Base-by-base conservation (phyloP, 1,139 yeast species). In the Scheffersomyces illinoinensis region DNA sequence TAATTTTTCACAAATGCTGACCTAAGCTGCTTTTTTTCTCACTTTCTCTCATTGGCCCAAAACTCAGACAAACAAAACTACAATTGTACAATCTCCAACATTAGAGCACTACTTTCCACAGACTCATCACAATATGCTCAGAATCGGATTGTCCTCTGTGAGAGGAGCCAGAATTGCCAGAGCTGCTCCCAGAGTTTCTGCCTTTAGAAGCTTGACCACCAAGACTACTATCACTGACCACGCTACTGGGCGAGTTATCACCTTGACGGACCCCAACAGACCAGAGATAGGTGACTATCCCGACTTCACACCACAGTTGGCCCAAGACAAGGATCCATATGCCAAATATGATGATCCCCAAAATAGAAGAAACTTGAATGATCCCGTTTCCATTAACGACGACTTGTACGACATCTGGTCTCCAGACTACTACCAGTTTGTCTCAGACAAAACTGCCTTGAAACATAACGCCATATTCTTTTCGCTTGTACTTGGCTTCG, bases 371-470 rank as follows among this genome's bases (percentile, higher is more conserved):
- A 90, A 91, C 79, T 77, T 84, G 65, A 85, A 85, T 64, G 95
- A 91, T 64, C 91, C 93, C 52, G 74, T 90, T 62, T 85, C 87
- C 69, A 86, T 86, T 57, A 85, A 88, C 65, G 90, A 88, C 65
- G 97, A 91, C 70, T 76, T 85, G 71, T 81, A 88, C 70, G 95
- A 91, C 71, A 84, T 90, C 81, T 91, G 97, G 97, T 87, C 97
- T 14, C 96, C 97, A 20, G 96, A 91, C 70, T 84, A 87, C 69
- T 87, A 81, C 72, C 86, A 87, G 67, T 73, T 79, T 54, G 90
- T 87, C 53, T 77, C 85, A 50, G 89, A 90, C 73, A 72, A 76
- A 59, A 81, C 85, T 52, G 97, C 97, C 2, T 73, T 88, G 58
- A 81, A 78, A 64, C 82, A 78, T 63, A 79, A 79, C 60, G 82